Evolutionary conservation across 1,139 yeast genomes (phyloP).

Genomic region (Meyerozyma sp.): DNA sequence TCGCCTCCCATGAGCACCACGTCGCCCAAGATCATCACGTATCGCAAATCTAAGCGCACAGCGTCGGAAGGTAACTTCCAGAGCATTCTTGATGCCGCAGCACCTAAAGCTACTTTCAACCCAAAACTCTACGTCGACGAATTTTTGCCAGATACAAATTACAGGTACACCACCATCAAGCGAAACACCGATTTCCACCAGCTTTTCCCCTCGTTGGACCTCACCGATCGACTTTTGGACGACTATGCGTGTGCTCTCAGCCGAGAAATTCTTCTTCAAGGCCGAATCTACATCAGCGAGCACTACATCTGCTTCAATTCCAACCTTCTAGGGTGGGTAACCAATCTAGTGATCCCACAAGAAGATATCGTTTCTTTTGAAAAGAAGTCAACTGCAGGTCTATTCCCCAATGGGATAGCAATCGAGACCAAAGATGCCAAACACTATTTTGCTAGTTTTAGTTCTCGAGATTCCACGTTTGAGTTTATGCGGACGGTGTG

Average conservation of each 20-base stretch:
- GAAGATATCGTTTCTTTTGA: conserved; percentile 71
- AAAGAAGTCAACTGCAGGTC: conserved; percentile 66
- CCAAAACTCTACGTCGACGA: conserved; percentile 34
- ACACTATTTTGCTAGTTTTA: conserved; percentile 81
- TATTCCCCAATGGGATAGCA: conserved; percentile 80
- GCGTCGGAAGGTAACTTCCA: conserved; percentile 28
- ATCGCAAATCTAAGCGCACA: conserved; percentile 36
- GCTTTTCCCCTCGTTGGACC: conserved; percentile 63
- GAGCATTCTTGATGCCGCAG: conserved; percentile 12
- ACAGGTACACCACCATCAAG: conserved; percentile 57
- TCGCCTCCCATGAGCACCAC: conserved; percentile 3
- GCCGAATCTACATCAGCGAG: conserved; percentile 80
- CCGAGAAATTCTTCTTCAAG: conserved; percentile 86
- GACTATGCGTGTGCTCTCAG: conserved; percentile 90
- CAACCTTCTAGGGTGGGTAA: conserved; percentile 90
- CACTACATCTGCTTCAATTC: conserved; percentile 82
- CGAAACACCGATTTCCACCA: conserved; percentile 79
- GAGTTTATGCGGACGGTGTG: conserved; percentile 63
- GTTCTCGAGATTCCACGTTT: conserved; percentile 74
- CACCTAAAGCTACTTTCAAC: conserved; percentile 25
- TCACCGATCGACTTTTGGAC: conserved; percentile 68
- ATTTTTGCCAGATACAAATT: conserved; percentile 28
- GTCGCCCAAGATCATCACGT: conserved; percentile 47
- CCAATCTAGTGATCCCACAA: conserved; percentile 68
- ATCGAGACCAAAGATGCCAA: conserved; percentile 65